phyloP scores from a whole-genome alignment of 1,139 yeast genomes.

The Lodderomyces orthopsilosis region DNA sequence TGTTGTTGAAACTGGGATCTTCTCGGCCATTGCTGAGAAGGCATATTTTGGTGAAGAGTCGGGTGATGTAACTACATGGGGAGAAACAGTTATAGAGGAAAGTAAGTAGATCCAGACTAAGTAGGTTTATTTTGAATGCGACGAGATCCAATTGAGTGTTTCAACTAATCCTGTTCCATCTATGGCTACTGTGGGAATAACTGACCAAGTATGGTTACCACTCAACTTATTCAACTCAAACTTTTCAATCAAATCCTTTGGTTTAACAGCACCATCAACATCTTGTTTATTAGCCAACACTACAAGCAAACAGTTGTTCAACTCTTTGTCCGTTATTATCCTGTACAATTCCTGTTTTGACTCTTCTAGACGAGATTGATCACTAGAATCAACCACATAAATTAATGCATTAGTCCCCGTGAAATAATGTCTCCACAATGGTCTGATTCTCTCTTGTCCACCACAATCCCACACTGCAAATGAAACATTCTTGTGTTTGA shows the following conservation, averaged over 20 bases:
- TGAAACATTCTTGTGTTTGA: slow-evolving; percentile 79
- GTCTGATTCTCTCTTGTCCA: slow-evolving; percentile 88
- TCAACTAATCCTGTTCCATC: slow-evolving; percentile 76
- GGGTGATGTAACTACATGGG: slow-evolving; percentile 51
- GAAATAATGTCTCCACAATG: slow-evolving; percentile 92
- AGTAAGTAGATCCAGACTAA: not conserved
- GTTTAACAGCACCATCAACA: slow-evolving; percentile 57
- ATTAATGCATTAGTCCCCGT: slow-evolving; percentile 94
- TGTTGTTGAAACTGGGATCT: slow-evolving; percentile 95
- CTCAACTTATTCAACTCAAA: slow-evolving; percentile 55
- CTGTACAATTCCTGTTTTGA: slow-evolving; percentile 76
- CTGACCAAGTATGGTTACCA: slow-evolving; percentile 66
- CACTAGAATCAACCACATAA: slow-evolving; percentile 85
- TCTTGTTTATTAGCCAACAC: slow-evolving; percentile 94
- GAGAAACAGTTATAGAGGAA: slow-evolving; percentile 1
- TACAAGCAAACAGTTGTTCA: slow-evolving; percentile 72
- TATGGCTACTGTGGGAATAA: slow-evolving; percentile 71
- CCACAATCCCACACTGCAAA: slow-evolving; percentile 98
- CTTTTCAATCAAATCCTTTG: slow-evolving; percentile 61
- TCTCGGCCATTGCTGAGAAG: slow-evolving; percentile 65
- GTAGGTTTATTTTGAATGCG: slow-evolving; percentile 44
- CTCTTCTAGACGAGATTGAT: slow-evolving; percentile 67
- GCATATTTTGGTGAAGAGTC: slow-evolving; percentile 86
- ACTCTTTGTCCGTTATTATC: slow-evolving; percentile 76
- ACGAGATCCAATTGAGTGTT: slow-evolving; percentile 72